Conservation (phyloP, 192 early-diverging fungal genomes). For the Podila horticola region DNA sequence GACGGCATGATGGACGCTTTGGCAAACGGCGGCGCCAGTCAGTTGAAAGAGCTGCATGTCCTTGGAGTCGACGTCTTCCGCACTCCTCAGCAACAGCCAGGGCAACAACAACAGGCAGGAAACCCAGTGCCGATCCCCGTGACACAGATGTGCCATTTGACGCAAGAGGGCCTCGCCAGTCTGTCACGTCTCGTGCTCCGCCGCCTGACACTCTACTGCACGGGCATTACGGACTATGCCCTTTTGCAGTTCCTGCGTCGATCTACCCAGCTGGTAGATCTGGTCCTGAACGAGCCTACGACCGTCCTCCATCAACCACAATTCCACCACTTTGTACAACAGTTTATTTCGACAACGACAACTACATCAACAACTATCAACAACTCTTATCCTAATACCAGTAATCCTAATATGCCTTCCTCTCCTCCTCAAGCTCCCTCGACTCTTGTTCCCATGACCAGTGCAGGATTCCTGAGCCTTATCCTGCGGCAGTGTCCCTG, state of each 20-base stretch:
- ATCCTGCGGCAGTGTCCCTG: conserved; percentile 16
- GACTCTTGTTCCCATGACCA: conserved; percentile 10
- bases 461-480: conserved; percentile 26
- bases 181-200: conserved; percentile 29
- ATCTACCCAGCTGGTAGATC: conserved; percentile 18
- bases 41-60: conserved; percentile 41
- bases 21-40: not conserved
- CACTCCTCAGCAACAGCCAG: conserved; percentile 2
- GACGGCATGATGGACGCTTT: conserved; percentile 33
- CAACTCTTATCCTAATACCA: not conserved
- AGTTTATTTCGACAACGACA: conserved; percentile 3
- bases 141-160: conserved; percentile 39
- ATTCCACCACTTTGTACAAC: conserved; percentile 33
- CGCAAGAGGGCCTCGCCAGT: conserved; percentile 9
- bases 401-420: not conserved
- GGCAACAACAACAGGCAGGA: conserved; percentile 11
- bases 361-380: not conserved
- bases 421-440: not conserved
- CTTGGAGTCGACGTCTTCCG: conserved; percentile 38
- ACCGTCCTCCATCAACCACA: conserved; percentile 34
- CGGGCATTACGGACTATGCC: conserved; percentile 46
- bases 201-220: conserved; percentile 42
- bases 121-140: conserved; percentile 8
- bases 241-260: conserved; percentile 22
- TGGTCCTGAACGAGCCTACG: conserved; percentile 44